Conservation (phyloP, 345 rosid species). For the Camelina hispida region DNA sequence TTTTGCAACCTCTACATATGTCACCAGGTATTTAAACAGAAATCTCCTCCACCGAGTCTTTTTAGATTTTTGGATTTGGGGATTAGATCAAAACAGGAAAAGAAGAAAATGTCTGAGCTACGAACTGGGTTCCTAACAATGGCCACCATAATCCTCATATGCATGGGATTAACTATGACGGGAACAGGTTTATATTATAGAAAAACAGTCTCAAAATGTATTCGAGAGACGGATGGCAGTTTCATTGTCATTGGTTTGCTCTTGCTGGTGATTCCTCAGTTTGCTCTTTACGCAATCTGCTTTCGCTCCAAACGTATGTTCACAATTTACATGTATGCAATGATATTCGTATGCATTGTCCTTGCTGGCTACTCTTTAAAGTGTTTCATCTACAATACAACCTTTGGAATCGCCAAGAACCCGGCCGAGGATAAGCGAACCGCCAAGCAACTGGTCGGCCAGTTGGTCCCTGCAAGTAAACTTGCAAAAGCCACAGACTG, state of each 20-base stretch:
- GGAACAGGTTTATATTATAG: constrained; percentile 38
- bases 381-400: constrained; percentile 33
- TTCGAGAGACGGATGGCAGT: constrained; percentile 20
- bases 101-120: constrained; percentile 35
- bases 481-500: constrained; percentile 12
- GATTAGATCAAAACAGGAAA: not conserved
- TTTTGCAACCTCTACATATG: constrained; percentile 10
- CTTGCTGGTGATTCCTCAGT: constrained; percentile 37
- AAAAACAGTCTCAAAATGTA: constrained; percentile 27
- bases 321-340: constrained; percentile 29
- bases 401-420: constrained; percentile 38
- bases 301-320: constrained; percentile 33
- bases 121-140: constrained; percentile 40
- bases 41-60: not conserved
- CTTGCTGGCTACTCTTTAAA: constrained; percentile 34
- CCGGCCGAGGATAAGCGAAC: constrained; percentile 33
- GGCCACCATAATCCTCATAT: constrained; percentile 36
- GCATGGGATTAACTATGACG: constrained; percentile 34
- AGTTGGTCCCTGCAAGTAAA: constrained; percentile 30
- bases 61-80: not conserved
- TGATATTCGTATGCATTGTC: constrained; percentile 25
- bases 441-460: constrained; percentile 31
- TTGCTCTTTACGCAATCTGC: constrained; percentile 39
- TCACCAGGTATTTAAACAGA: constrained; percentile 14
- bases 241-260: constrained; percentile 28